Evolutionary conservation across 2,329 filamentous ascomycete genomes (phyloP), one percentile per base, ranked within the genome.

Genomic region (Fusarium kyushuense): DNA sequence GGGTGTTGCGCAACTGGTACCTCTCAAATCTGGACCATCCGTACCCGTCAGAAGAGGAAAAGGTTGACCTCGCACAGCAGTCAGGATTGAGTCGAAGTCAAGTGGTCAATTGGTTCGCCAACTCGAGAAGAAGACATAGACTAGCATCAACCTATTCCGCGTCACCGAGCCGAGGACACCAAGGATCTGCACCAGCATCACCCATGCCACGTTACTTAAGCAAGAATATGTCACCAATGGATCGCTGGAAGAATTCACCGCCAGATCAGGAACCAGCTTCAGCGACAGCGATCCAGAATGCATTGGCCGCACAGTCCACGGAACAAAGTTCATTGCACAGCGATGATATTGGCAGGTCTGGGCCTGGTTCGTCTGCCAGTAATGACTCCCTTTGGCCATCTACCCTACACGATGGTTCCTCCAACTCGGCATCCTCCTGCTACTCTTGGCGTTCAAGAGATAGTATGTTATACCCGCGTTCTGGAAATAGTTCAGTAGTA

Each of bases 31-130:
- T 82, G 12, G 80, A 83, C 38, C 76, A 80, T 41, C 84, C 84
- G 3, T 85, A 86, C 63, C 83, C 84, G 3, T 79, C 78, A 2
- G 82, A 84, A 27, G 78, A 82, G 11, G 80, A 85, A 51, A 84
- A 84, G 53, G 51, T 70, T 0, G 60, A 69, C 5, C 76, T 86
- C 1, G 75, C 78, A 13, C 67, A 72, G 6, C 76, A 83, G 60
- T 83, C 83, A 0, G 83, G 83, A 1, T 77, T 85, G 17, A 84
- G 79, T 21, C 76, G 75, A 49, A 81, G 77, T 3, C 81, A 84
- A 33, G 79, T 85, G 4, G 74, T 80, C 23, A 84, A 83, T 52
- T 86, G 83, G 83, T 85, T 86, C 65, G 79, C 82, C 23, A 86
- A 86, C 65, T 83, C 82, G 1, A 77, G 84, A 21, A 79, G 84